Evolutionary conservation across 2,329 filamentous ascomycete genomes (phyloP), one percentile per base, ranked within the genome.

Genomic region (Microdochium nivale): DNA sequence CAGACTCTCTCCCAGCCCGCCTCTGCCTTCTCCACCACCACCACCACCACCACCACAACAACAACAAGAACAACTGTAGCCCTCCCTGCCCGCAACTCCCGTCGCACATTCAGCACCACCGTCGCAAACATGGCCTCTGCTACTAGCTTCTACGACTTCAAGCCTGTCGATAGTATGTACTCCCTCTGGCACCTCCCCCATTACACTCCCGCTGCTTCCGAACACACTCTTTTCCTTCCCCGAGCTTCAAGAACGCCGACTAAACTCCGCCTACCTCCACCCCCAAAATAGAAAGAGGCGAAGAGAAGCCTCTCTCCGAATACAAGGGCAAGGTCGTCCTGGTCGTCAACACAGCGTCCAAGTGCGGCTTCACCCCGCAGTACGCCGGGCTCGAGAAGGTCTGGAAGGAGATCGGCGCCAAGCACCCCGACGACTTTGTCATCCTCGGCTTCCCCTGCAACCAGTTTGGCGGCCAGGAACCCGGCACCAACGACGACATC

Each of bases 381-480:
- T 96, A 94, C 72, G 84, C 81, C 56, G 89, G 88, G 30, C 87
- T 99, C 49, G 91, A 99, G 76, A 86, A 81, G 65, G 81, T 99
- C 57, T 96, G 95, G 82, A 88, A 95, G 70, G 72, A 76, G 53
- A 63, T 96, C 66, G 83, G 81, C 61, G 76, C 76, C 59, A 77
- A 81, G 64, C 75, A 95, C 76, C 79, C 70, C 30, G 83, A 89
- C 58, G 79, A 90, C 64, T 94, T 99, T 68, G 78, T 83, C 64
- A 83, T 99, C 73, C 79, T 99, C 65, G 94, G 91, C 62, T 97
- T 99, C 75, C 94, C 94, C 53, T 97, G 92, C 84, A 99, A 97
- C 79, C 94, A 99, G 73, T 99, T 99, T 72, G 88, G 85, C 64
- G 72, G 73, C 59, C 94, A 99, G 73, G 94, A 97, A 67, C 92